Evolutionary conservation across 768 basidiomycete species (phyloP), one percentile per base, ranked within the genome.

Genomic region (Phylloporus sp.): DNA sequence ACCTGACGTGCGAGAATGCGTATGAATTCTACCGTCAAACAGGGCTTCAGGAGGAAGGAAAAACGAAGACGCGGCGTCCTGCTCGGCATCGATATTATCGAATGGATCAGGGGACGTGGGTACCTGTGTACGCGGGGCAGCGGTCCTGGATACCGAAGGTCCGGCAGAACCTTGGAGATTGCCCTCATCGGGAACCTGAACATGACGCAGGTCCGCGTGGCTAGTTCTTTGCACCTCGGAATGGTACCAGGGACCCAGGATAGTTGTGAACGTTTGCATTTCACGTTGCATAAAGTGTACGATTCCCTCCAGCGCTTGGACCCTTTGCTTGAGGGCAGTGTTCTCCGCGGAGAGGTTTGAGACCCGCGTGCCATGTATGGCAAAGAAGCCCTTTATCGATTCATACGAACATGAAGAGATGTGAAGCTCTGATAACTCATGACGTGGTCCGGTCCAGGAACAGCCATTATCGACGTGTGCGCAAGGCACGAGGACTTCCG

Each of bases 241-340:
- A 20, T 68, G 61, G 56, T 73, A 80, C 82, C 82, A 84, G 0
- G 81, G 87, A 0, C 85, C 86, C 14, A 92, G 63, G 6, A 75
- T 78, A n/a, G 56, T 65, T 58, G 75, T 79, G 26, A 80, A 71
- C 8, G 67, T 65, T 9, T 71, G 68, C 59, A 89, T 69, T 50
- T 92, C 87, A 31, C 70, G 73, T 40, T 72, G 72, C 58, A 81
- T 67, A 5, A 63, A 62, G 24, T 75, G 71, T 20, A 84, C 59
- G 3, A 73, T 64, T 14, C 72, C 73, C 58, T 90, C 86, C 18
- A 88, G 65, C 0, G 72, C 70, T 11, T 79, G 76, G 9, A 87
- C 68, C 26, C 76, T 74, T 50, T 76, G 72, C 22, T 79, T 77
- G 15, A 92, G 72, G 9, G 79, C 47, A 15, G 74, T 66, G 57